Base-by-base conservation (phyloP, 2,329 filamentous ascomycete genomes). In the Colletotrichum sp. region DNA sequence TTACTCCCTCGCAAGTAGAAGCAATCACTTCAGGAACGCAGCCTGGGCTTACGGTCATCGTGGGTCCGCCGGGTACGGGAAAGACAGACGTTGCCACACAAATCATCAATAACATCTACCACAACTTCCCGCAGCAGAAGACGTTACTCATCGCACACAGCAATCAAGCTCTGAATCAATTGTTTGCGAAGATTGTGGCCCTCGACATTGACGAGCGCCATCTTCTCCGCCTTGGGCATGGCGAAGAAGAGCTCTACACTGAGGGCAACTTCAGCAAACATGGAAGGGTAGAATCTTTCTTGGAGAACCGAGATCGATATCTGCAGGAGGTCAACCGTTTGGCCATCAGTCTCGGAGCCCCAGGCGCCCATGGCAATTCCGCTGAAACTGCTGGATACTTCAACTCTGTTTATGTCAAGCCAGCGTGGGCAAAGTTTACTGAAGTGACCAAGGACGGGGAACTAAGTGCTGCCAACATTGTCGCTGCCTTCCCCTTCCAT, bases 31-130 rank as follows among this genome's bases (percentile, higher is more conserved):
- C 96, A 55, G 97, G 97, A 24, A 96, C 95, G 8, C 97, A 99
- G 80, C 96, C 97, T 43, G 97, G 97, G 24, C 89, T 99, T 67
- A 98, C 96, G 2, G 91, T 99, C 63, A 94, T 99, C 79, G 95
- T 99, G 77, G 97, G 97, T 1, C 97, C 97, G 69, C 97, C 97
- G 9, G 97, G 97, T 70, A 99, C 97, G 8, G 97, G 97, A 77
- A 99, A 99, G 87, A 99, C 97, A n/a, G 97, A 99, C 84, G 97
- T 99, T 69, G 96, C 96, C 63, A 98, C 96, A 6, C 97, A 99
- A 84, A 97, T 98, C 82, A 99, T 99, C 86, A 98, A 95, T 87
- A 98, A 98, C 83, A 94, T 99, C 79, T 99, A 99, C 82, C 96
- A 98, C 87, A 98, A 98, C 85, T 99, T 98, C 82, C 96, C 97